Conservation (phyloP, 2,329 filamentous ascomycete species). For the Ophiobolus disseminans region DNA sequence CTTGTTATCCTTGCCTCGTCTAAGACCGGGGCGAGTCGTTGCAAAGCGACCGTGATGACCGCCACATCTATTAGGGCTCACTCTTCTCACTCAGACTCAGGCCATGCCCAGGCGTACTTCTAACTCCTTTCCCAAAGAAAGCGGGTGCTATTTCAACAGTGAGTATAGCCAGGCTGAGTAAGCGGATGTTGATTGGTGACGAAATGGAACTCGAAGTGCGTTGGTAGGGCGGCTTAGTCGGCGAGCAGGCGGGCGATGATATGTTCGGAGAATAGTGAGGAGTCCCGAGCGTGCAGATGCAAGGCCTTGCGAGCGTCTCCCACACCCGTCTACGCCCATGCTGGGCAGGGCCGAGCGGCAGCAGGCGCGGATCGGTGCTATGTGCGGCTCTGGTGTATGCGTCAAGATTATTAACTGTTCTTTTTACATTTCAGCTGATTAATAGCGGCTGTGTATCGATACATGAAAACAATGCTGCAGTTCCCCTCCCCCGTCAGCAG, state of each 20-base stretch:
- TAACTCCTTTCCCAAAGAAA: not conserved
- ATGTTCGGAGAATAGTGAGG: slow-evolving; percentile 31
- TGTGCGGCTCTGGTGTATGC: slow-evolving; percentile 1
- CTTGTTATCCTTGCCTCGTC: not conserved
- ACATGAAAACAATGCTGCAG: slow-evolving; percentile 2
- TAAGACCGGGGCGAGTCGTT: not conserved
- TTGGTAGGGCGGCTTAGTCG: slow-evolving; percentile 16
- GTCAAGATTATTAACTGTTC: slow-evolving; percentile 1
- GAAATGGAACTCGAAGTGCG: slow-evolving; percentile 7
- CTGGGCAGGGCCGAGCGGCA: too few relatives aligned
- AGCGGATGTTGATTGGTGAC: slow-evolving; percentile 4
- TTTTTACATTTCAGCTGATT: slow-evolving; percentile 22
- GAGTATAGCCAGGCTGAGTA: slow-evolving; percentile 1
- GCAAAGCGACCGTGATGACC: not conserved
- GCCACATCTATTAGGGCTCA: not conserved
- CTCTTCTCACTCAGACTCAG: slow-evolving; percentile 3
- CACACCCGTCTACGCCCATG: not conserved
- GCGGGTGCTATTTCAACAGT: not conserved
- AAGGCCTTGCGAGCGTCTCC: slow-evolving; percentile 7
- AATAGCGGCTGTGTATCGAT: slow-evolving; percentile 19
- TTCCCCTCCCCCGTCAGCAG: not conserved
- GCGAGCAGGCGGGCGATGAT: slow-evolving; percentile 16
- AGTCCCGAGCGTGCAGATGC: slow-evolving; percentile 26
- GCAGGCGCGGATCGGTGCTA: slow-evolving; percentile 17
- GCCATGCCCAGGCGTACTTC: not conserved